Base-by-base conservation (phyloP, 345 rosid species). In the Salix viminalis region DNA sequence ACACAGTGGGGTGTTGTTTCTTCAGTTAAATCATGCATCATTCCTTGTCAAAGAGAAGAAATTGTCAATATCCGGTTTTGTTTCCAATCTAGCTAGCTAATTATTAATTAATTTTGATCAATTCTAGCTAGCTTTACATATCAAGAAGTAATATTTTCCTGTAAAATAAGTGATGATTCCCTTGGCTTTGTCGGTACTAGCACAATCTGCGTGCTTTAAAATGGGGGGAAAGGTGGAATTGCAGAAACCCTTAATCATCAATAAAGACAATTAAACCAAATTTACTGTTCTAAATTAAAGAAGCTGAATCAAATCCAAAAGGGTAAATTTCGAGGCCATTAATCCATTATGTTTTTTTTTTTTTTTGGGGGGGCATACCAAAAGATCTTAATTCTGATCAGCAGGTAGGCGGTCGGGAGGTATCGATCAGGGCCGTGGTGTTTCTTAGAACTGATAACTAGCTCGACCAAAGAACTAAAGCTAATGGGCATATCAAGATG, bases 381-480 rank as follows among this genome's bases (percentile, higher is more conserved):
- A 9, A 58, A 24, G 23, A 58, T 58, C 28, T n/a, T 9, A n/a
- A 4, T n/a, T 56, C 62, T 56, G 62, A n/a, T n/a, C 62, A 56
- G 62, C 4, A 26, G 62, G 28, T 23, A 8, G 62, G 26, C 12
- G 10, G 28, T 56, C 10, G 62, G 62, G 23, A 23, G 62, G 62
- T 56, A 56, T n/a, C 23, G 28, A 56, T 9, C 28, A n/a, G 9
- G 48, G 48, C 14, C 4, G 13, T 8, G 15, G 64, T 34, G 62
- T 44, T 71, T 12, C 10, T 9, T 19, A 13, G 18, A 65, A 42
- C 21, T 75, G 34, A 37, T 36, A 28, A 61, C 61, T 10, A 34
- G 71, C 26, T 60, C 72, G 79, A 71, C 81, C 7, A 8, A 54
- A 77, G 24, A 72, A 30, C 74, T 41, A 69, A 16, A 71, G 79